phyloP scores from a whole-genome alignment of 257 asterid genomes.

The Nicotiana attenuata region DNA sequence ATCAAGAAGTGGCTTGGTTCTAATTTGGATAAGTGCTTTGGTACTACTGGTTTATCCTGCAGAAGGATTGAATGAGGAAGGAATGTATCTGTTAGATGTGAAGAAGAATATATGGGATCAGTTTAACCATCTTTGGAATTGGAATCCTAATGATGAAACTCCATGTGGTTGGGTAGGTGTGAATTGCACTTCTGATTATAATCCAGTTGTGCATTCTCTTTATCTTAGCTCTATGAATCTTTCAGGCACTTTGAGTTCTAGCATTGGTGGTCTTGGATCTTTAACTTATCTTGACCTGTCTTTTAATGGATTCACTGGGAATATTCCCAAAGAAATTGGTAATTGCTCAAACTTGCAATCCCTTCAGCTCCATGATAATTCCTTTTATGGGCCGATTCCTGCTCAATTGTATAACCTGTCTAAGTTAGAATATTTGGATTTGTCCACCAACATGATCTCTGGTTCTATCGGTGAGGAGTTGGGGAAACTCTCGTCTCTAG shows the following conservation, averaged over 20 bases:
- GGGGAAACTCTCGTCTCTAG: conserved; percentile 64
- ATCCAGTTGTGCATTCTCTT: conserved; percentile 56
- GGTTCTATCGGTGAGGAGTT: conserved; percentile 66
- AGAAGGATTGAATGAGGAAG: conserved; percentile 60
- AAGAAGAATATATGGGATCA: conserved; percentile 57
- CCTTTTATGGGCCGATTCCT: conserved; percentile 60
- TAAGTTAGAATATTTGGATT: conserved; percentile 30
- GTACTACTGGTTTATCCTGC: conserved; percentile 34
- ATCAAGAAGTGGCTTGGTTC: conserved; percentile 29
- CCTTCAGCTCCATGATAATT: conserved; percentile 55
- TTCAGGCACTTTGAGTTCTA: conserved; percentile 56
- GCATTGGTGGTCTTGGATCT: conserved; percentile 43
- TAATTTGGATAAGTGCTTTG: conserved; percentile 34
- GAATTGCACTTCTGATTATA: conserved; percentile 42
- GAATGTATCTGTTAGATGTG: conserved; percentile 52
- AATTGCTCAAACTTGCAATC: conserved; percentile 41
- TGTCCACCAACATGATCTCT: conserved; percentile 67
- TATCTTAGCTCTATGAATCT: conserved; percentile 51
- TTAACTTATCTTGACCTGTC: conserved; percentile 64
- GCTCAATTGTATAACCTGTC: conserved; percentile 52
- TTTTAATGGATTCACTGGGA: conserved; percentile 49
- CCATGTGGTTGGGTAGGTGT: conserved; percentile 89
- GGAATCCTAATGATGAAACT: conserved; percentile 62
- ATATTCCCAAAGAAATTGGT: conserved; percentile 68
- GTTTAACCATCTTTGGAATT: conserved; percentile 35